phyloP scores from a whole-genome alignment of 768 basidiomycete genomes.

The Lentinus brumalis region DNA sequence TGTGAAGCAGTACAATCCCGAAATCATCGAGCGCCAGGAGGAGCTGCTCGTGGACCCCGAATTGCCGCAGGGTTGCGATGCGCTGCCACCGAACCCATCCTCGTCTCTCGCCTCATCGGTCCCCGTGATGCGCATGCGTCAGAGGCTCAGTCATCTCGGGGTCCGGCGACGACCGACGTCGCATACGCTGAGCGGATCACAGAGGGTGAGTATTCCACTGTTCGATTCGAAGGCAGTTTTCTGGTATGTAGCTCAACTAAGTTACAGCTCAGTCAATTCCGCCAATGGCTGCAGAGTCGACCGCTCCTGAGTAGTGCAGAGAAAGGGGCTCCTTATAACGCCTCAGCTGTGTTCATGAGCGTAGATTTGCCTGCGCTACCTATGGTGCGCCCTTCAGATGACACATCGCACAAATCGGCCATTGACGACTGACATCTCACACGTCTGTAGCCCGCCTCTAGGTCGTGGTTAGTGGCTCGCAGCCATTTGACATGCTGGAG shows the following conservation, averaged over 20 bases:
- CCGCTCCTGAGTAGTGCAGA: background rate
- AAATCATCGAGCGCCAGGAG: background rate
- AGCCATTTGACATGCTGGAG: background rate
- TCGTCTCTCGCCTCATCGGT: no score
- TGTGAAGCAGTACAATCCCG: background rate
- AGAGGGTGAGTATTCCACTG: background rate
- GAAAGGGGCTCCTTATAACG: background rate
- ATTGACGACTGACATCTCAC: background rate
- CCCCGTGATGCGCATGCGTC: background rate
- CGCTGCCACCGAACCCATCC: no score
- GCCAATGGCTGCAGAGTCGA: background rate
- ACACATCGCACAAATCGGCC: background rate
- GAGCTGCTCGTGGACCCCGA: background rate
- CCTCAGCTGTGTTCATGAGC: background rate
- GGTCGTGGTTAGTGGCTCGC: background rate
- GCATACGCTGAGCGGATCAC: background rate
- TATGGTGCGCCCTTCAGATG: background rate
- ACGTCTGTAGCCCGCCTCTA: background rate
- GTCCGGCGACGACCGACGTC: background rate
- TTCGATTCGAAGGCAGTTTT: background rate
- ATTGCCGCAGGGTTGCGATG: background rate
- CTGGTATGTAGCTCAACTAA: no score
- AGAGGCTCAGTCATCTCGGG: background rate
- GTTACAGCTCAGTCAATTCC: background rate
- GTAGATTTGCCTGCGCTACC: background rate